Percentiles rank a stretch among this genome's conserved stretches.
Evolutionary conservation across 1,284 basidiomycete genomes (phyloP).

Genomic region (Ceratobasidium sp.): DNA sequence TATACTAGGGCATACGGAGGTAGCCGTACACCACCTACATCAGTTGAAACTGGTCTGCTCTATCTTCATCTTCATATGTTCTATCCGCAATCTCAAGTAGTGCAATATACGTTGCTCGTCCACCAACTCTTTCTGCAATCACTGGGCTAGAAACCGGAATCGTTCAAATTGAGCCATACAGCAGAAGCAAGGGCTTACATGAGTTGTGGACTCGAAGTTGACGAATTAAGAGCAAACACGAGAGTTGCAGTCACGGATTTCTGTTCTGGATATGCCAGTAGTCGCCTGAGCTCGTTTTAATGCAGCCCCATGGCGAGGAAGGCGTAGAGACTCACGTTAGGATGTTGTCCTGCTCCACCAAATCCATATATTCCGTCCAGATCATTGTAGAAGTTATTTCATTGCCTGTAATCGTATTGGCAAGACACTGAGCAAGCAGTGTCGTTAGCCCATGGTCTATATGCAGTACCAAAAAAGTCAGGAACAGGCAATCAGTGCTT

Average conservation of each 20-base stretch:
- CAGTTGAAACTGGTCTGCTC: slow-evolving; percentile 17
- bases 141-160: slow-evolving; percentile 60
- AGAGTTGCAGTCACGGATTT: slow-evolving; percentile 73
- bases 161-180: neutral
- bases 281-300: slow-evolving; percentile 67
- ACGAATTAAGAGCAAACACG: slow-evolving; percentile 80
- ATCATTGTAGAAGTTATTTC: slow-evolving; percentile 68
- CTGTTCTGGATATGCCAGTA: slow-evolving; percentile 77
- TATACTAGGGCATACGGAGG: slow-evolving; percentile 46
- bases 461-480: slow-evolving; percentile 14
- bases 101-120: slow-evolving; percentile 71
- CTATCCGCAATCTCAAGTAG: slow-evolving; percentile 60
- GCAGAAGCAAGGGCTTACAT: slow-evolving; percentile 65
- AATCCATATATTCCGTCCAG: slow-evolving; percentile 74
- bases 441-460: slow-evolving; percentile 71
- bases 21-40: slow-evolving; percentile 44
- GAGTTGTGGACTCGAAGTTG: slow-evolving; percentile 68
- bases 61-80: slow-evolving; percentile 45
- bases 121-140: slow-evolving; percentile 67
- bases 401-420: slow-evolving; percentile 81
- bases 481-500: slow-evolving; percentile 32
- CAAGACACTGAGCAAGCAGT: slow-evolving; percentile 76
- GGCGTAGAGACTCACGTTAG: slow-evolving; percentile 70
- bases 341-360: slow-evolving; percentile 80
- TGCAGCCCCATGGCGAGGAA: neutral